Evolutionary conservation across 2,329 filamentous ascomycete genomes (phyloP).

Genomic region (Didymella pinodella): DNA sequence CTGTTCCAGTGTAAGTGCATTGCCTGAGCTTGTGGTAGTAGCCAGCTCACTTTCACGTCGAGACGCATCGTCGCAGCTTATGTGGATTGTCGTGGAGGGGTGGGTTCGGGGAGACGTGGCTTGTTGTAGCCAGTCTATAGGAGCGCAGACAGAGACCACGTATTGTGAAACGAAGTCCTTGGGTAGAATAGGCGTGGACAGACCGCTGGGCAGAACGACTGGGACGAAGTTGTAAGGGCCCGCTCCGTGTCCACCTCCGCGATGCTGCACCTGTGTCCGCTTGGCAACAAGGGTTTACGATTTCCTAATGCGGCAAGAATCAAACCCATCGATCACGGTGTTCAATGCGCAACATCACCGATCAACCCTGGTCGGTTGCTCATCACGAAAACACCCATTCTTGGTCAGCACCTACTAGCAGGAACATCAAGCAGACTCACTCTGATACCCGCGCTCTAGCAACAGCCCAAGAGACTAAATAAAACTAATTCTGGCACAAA

Average conservation of each 20-base stretch:
- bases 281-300: constrained; percentile 35
- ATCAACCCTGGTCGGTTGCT: constrained; percentile 1
- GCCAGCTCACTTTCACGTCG: constrained; percentile 54
- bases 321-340: constrained; percentile 32
- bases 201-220: constrained; percentile 15
- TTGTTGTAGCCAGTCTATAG: constrained; percentile 48
- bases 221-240: constrained; percentile 14
- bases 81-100: constrained; percentile 39
- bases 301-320: constrained; percentile 33
- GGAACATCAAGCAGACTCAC: too few relatives aligned
- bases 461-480: too few relatives aligned
- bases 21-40: background rate
- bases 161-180: background rate
- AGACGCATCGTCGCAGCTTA: constrained; percentile 53
- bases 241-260: constrained; percentile 14
- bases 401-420: too few relatives aligned
- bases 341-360: constrained; percentile 34
- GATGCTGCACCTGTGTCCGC: constrained; percentile 35
- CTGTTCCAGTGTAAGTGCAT: constrained; percentile 60
- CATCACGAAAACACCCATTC: background rate
- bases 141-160: constrained; percentile 27
- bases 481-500: too few relatives aligned
- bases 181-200: background rate
- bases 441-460: too few relatives aligned
- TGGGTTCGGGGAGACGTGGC: constrained; percentile 49